A percentile compares a stretch with the other conserved stretches of the same genome.
Conservation (phyloP, 1,139 yeast genomes). For the Geotrichum aggregatum region DNA sequence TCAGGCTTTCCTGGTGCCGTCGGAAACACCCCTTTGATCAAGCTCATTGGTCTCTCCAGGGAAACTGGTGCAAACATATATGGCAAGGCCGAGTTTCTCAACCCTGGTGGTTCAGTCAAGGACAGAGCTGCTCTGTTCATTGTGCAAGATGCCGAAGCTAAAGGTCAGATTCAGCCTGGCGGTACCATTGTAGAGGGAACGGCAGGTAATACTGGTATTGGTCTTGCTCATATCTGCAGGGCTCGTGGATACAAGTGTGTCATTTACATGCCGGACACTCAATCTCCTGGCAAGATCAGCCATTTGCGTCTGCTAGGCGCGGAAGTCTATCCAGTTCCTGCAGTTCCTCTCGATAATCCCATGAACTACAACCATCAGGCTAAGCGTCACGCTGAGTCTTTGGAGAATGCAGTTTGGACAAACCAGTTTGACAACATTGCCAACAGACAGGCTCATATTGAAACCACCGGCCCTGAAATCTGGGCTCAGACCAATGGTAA, state of each 20-base stretch:
- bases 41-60: constrained; percentile 57
- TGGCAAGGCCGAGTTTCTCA: constrained; percentile 88
- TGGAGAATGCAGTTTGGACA: constrained; percentile 84
- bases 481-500: constrained; percentile 83
- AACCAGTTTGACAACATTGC: constrained; percentile 85
- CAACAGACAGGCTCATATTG: constrained; percentile 84
- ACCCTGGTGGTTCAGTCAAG: constrained; percentile 92
- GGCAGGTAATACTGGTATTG: constrained; percentile 85
- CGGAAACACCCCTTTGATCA: constrained; percentile 81
- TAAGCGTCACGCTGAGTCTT: constrained; percentile 67
- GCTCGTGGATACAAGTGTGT: constrained; percentile 79
- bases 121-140: constrained; percentile 85
- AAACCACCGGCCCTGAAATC: constrained; percentile 90
- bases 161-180: constrained; percentile 63
- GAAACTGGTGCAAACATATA: constrained; percentile 70
- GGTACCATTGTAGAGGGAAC: constrained; percentile 71
- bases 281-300: constrained; percentile 71
- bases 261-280: constrained; percentile 87
- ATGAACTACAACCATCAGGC: constrained; percentile 84
- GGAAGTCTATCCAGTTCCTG: constrained; percentile 87
- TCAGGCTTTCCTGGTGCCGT: constrained; percentile 70
- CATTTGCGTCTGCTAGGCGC: constrained; percentile 73
- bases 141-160: constrained; percentile 71
- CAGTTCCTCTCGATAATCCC: constrained; percentile 75
- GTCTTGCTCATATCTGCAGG: constrained; percentile 82